Evolutionary conservation across 768 basidiomycete genomes (phyloP), one percentile per base, ranked within the genome.

Genomic region (Lactarius evosmus): DNA sequence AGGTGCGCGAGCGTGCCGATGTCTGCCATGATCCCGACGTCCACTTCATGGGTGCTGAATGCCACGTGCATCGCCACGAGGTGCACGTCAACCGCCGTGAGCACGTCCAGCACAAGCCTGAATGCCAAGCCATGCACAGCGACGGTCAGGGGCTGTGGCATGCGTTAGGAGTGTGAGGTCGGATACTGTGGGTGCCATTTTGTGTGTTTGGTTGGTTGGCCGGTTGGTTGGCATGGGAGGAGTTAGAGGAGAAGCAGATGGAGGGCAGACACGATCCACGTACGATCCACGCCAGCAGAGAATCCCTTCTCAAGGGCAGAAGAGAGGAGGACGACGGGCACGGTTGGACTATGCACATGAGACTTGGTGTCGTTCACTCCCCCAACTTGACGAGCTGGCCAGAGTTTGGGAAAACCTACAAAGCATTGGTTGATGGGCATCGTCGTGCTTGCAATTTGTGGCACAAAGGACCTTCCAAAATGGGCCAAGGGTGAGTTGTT

Each of bases 11-110:
- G 83, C 0, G 91, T 86, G 0, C 95, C 95, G 44, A 95, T 86
- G 71, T 95, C 94, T 0, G 94, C 88, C 2, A 94, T 93, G 0
- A 96, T 78, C 0, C 90, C 93, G 29, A 94, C 81, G 70, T 94
- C 90, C 3, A 93, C 87, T 79, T 95, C 91, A 77, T 92, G 89
- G 76, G 95, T 88, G 7, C 83, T 79, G 71, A 95, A 92, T 1
- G 70, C 71, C 0, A 84, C 71, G 66, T 88, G 79, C 0, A 81
- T 78, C 0, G 91, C 83, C 3, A 88, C 85, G 65, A 85, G 86
- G 0, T 94, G 82, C 11, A 97, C 81, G 72, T 96, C 95, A 72
- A 92, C 93, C 0, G 88, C 84, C 0, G 74, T 76, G 5, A 88
- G 80, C 49, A 95, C 78, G 73, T 97, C 94, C 11, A 95, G 78